Evolutionary conservation across 2,329 filamentous ascomycete genomes (phyloP).

Genomic region (Penicillium crustosum): DNA sequence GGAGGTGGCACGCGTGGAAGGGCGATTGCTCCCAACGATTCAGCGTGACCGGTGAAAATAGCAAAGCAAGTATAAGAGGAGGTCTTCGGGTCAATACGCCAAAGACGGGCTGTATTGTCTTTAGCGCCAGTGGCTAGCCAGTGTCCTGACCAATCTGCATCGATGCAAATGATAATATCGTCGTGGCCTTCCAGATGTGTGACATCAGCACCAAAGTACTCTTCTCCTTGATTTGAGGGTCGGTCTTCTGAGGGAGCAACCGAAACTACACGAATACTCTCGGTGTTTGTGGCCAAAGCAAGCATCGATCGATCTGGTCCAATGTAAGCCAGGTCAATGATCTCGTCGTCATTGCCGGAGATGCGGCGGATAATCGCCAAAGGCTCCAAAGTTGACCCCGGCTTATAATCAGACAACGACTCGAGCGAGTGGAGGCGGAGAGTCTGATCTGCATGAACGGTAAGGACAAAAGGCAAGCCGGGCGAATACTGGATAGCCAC

Average conservation of each 20-base stretch:
- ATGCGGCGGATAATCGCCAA: conserved; percentile 70
- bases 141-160: conserved; percentile 93
- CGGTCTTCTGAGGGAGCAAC: conserved; percentile 47
- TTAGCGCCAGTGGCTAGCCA: conserved; percentile 97
- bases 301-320: conserved; percentile 77
- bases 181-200: conserved; percentile 84
- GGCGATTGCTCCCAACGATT: conserved; percentile 87
- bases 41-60: conserved; percentile 85
- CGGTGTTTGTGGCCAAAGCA: conserved; percentile 90
- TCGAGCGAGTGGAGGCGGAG: conserved; percentile 68
- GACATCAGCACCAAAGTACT: conserved; percentile 86
- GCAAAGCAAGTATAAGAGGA: conserved; percentile 77
- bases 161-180: conserved; percentile 92
- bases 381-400: conserved; percentile 53
- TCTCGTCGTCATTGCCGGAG: conserved; percentile 94
- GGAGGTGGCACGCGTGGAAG: conserved; percentile 70
- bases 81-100: conserved; percentile 76
- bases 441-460: conserved; percentile 86
- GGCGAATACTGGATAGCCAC: conserved; percentile 68
- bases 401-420: conserved; percentile 36
- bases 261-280: conserved; percentile 86
- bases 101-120: conserved; percentile 90
- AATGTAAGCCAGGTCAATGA: conserved; percentile 89
- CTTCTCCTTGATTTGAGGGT: conserved; percentile 38
- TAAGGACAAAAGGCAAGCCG: conserved; percentile 69